Percentiles rank a stretch among this genome's conserved stretches.
phyloP scores from a whole-genome alignment of 2,329 filamentous ascomycete genomes.

The Metarhizium sp. region DNA sequence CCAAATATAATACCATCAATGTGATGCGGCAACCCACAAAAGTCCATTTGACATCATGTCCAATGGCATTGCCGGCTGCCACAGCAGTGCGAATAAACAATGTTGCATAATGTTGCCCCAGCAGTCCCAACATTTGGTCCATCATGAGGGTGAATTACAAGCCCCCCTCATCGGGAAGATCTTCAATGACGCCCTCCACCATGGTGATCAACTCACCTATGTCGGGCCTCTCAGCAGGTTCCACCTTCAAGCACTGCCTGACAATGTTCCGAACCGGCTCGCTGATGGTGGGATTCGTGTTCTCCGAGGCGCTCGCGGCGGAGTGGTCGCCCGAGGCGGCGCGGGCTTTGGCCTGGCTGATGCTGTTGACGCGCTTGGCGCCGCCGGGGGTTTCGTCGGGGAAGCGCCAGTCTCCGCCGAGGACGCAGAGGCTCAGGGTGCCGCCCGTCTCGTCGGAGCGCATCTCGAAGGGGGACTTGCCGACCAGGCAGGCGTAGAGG shows the following conservation, averaged over 20 bases:
- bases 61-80: not conserved
- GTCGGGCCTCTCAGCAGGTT: conserved; percentile 80
- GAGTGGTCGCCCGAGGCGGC: conserved; percentile 17
- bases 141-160: not conserved
- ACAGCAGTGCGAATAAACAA: not conserved
- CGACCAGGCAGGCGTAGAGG: conserved; percentile 92
- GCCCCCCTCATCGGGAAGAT: conserved; percentile 6
- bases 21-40: conserved; percentile 1
- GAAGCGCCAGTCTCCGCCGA: conserved; percentile 93
- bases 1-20: not conserved
- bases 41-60: conserved; percentile 8
- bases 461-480: conserved; percentile 94
- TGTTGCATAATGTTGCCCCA: no score
- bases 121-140: no score
- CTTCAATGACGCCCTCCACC: conserved; percentile 62
- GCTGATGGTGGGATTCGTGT: conserved; percentile 50
- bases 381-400: conserved; percentile 71
- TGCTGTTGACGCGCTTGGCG: conserved; percentile 34
- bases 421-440: conserved; percentile 81
- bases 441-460: conserved; percentile 94
- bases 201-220: conserved; percentile 73
- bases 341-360: conserved; percentile 22
- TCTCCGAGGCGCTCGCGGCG: conserved; percentile 10
- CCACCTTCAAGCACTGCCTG: conserved; percentile 73
- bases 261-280: conserved; percentile 82